Evolutionary conservation across 1,139 yeast genomes (phyloP).

Genomic region (Chernovozyma sophiae-reginae): DNA sequence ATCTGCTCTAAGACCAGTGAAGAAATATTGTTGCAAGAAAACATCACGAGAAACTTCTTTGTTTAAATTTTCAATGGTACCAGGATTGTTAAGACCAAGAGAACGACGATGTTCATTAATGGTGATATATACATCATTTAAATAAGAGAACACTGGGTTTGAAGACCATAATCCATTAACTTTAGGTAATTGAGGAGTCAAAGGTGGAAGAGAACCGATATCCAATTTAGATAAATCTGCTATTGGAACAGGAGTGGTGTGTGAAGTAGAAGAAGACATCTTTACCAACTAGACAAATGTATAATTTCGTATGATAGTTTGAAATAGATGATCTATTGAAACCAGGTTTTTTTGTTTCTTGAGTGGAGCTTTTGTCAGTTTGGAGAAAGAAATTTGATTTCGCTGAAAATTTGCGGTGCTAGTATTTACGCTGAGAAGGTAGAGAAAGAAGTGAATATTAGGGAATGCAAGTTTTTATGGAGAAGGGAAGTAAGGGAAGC

Average conservation of each 20-base stretch:
- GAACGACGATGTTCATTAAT: conserved; percentile 77
- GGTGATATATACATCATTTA: conserved; percentile 71
- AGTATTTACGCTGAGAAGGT: not conserved
- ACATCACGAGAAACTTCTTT: conserved; percentile 94
- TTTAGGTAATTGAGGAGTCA: conserved; percentile 48
- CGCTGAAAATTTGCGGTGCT: conserved; percentile 2
- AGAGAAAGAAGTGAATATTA: not conserved
- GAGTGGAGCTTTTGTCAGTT: too few relatives aligned
- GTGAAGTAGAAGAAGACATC: conserved; percentile 6
- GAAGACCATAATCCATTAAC: conserved; percentile 69
- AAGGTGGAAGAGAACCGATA: conserved; percentile 56
- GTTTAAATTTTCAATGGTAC: conserved; percentile 88
- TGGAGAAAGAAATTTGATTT: not conserved
- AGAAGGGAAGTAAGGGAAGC: too few relatives aligned
- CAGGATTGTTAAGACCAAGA: conserved; percentile 84
- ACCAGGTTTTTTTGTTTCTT: too few relatives aligned
- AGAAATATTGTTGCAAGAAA: conserved; percentile 81
- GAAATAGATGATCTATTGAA: too few relatives aligned
- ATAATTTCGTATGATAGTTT: too few relatives aligned
- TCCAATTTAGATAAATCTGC: conserved; percentile 52
- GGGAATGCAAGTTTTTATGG: too few relatives aligned
- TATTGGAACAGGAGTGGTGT: conserved; percentile 32
- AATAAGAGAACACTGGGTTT: conserved; percentile 78
- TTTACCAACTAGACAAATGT: too few relatives aligned
- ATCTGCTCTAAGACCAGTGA: conserved; percentile 96